Evolutionary conservation across 306 rosid species (phyloP), one percentile per base, ranked within the genome.

Genomic region (Comarum palustre): DNA sequence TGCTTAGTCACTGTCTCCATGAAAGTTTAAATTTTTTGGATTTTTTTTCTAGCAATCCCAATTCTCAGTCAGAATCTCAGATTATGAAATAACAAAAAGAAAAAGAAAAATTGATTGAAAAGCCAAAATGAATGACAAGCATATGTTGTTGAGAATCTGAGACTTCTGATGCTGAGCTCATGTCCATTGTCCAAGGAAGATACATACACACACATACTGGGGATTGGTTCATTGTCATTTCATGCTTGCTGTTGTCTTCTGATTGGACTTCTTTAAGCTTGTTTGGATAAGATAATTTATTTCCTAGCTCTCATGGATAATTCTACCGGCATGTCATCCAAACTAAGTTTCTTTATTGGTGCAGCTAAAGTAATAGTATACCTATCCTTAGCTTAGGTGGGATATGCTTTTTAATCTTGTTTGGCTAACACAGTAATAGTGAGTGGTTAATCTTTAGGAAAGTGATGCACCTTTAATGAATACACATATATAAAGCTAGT

Each of bases 211-310:
- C 20, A 17, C 25, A 54, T 54, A 36, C 67, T 62, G 67, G 60
- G 43, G 55, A 48, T 47, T 60, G 68, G 69, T 78, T 52, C 15
- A 55, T 54, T 78, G 81, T 78, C 81, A 51, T 71, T 65, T 72
- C 77, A 55, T 78, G 81, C 81, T 52, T 72, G 68, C 19, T 78
- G 81, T 65, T 54, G 68, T n/a, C 50, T 72, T 55, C 55, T 67
- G 68, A 78, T 78, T 78, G 77, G 81, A 65, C 29, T 51, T 72
- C 42, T 43, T 31, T 22, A 22, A 42, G 67, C 65, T 42, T 43
- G 51, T 71, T 45, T 59, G 73, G 81, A 78, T 78, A 78, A 71
- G 77, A 71, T 65, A 14, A 14, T 42, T 46, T 55, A 36, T 10
- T 29, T 59, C n/a, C 65, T 29, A 29, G 31, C 42, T 59, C n/a